Percentiles rank a stretch among this genome's conserved stretches.
phyloP scores from a whole-genome alignment of 768 basidiomycete genomes.

The Leucosporidium creatinivorum region DNA sequence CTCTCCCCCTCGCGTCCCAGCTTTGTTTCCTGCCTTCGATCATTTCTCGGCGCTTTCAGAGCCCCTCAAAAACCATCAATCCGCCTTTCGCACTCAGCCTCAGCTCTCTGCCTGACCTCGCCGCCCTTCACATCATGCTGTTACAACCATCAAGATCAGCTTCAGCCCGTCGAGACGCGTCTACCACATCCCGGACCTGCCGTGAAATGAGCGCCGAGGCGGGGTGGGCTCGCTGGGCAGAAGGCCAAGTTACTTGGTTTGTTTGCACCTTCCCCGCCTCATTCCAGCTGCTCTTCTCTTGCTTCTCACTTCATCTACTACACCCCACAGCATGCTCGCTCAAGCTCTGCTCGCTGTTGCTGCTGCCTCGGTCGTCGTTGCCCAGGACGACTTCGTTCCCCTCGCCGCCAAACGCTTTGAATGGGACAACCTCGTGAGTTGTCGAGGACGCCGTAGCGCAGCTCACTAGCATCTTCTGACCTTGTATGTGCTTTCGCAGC shows the following conservation, averaged over 20 bases:
- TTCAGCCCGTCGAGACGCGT: too few species aligned
- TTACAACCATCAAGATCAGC: too few species aligned
- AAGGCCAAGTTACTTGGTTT: not conserved
- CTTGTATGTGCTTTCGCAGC: slow-evolving; percentile 41
- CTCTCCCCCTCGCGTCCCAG: too few species aligned
- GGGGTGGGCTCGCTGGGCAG: not conserved
- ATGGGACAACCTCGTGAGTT: slow-evolving; percentile 19
- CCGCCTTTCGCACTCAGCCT: too few species aligned
- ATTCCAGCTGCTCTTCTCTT: not conserved
- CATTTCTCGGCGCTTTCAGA: too few species aligned
- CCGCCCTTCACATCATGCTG: too few species aligned
- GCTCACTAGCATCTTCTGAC: not conserved
- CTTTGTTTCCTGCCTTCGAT: too few species aligned
- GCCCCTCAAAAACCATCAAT: too few species aligned
- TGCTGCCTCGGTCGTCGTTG: slow-evolving; percentile 2
- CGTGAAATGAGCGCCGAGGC: not conserved
- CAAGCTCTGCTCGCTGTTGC: slow-evolving; percentile 10
- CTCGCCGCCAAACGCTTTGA: slow-evolving; percentile 32
- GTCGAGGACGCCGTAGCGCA: too few species aligned
- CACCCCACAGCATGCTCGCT: slow-evolving; percentile 7
- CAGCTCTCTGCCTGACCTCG: too few species aligned
- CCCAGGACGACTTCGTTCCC: slow-evolving; percentile 14
- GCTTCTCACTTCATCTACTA: not conserved
- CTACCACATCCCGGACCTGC: too few species aligned
- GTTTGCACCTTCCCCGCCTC: not conserved